A percentile compares a stretch with the other conserved stretches of the same genome.
Evolutionary conservation across 306 rosid species (phyloP).

Genomic region (Psophocarpus tetragonolobus): DNA sequence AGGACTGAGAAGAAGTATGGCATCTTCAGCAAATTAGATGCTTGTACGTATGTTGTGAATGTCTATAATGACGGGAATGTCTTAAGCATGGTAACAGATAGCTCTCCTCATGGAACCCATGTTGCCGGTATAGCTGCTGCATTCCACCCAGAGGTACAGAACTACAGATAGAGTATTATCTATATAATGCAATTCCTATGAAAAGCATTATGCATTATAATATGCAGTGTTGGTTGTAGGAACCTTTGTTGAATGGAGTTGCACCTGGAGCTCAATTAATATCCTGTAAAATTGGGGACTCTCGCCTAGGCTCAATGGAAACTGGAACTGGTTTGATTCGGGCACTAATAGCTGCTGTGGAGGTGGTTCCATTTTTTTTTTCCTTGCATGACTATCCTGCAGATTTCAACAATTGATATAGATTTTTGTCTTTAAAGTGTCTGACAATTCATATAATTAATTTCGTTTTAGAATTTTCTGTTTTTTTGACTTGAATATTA

Average conservation of each 20-base stretch:
- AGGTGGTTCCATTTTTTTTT: conserved; percentile 57
- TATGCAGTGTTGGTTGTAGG: conserved; percentile 52
- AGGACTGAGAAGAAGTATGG: conserved; percentile 85
- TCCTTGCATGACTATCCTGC: conserved; percentile 11
- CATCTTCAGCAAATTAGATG: conserved; percentile 92
- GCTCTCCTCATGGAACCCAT: conserved; percentile 96
- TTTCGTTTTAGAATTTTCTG: conserved; percentile 27
- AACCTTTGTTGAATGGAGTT: conserved; percentile 92
- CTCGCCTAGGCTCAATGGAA: conserved; percentile 97
- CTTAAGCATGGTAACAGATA: conserved; percentile 87
- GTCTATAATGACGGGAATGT: conserved; percentile 84
- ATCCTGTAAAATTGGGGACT: conserved; percentile 97
- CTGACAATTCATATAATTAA: not conserved
- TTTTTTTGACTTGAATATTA: conserved; percentile 29
- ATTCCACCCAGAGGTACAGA: conserved; percentile 88
- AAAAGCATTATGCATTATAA: conserved; percentile 24
- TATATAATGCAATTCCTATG: conserved; percentile 14
- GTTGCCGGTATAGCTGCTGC: conserved; percentile 96
- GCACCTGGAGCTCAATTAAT: conserved; percentile 98
- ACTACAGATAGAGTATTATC: conserved; percentile 51
- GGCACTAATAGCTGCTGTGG: conserved; percentile 92
- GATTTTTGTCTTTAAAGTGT: conserved; percentile 7
- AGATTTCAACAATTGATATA: conserved; percentile 23
- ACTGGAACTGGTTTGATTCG: conserved; percentile 97
- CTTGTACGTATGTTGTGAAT: conserved; percentile 83